These are phyloP conservation scores for Thalassiosira mediterranea DNA, from an alignment of 352 stramenopile genomes.

Conservation along the genomic window DNA sequence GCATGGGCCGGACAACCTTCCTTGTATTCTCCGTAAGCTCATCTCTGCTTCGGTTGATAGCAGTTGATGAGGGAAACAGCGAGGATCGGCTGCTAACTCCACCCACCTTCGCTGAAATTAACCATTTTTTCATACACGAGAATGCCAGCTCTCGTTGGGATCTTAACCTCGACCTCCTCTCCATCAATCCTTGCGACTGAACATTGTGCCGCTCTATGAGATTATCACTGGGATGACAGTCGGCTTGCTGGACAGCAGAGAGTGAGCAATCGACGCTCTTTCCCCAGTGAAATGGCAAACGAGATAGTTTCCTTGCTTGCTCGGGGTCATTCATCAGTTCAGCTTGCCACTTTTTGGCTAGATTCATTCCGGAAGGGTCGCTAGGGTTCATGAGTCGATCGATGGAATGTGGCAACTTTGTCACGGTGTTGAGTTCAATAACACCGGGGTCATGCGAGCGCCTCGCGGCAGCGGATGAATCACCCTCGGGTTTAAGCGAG, in stretches of 20 bases:
- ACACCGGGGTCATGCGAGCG: conserved; percentile 65
- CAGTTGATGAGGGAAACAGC: conserved; percentile 45
- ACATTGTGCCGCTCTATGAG: conserved; percentile 1
- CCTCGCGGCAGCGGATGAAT: conserved; percentile 52
- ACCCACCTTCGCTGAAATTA: conserved; percentile 64
- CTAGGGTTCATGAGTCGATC: conserved; percentile 18
- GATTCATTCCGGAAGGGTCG: conserved; percentile 1
- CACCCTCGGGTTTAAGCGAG: conserved; percentile 4
- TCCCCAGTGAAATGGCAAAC: conserved; percentile 51
- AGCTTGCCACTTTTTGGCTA: conserved; percentile 30
- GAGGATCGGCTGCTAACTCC: conserved; percentile 51
- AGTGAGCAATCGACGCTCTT: conserved; percentile 10
- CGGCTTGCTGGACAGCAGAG: conserved; percentile 5
- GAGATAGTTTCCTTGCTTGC: conserved; percentile 34
- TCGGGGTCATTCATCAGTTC: conserved; percentile 29
- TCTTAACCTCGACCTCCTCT: conserved; percentile 15
- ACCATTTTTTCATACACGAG: conserved; percentile 47
- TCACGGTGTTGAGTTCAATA: conserved; percentile 59
- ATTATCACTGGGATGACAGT: conserved; percentile 13
- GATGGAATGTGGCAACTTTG: conserved; percentile 41
- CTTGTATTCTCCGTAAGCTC: conserved; percentile 36
- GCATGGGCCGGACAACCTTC: conserved; percentile 54
- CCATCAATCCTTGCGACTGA: conserved; percentile 9
- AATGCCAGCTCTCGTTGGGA: conserved; percentile 32
- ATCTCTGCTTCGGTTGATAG: conserved; percentile 5